Evolutionary conservation across 2,329 filamentous ascomycete species (phyloP).

Genomic region (Fusarium irregulare): DNA sequence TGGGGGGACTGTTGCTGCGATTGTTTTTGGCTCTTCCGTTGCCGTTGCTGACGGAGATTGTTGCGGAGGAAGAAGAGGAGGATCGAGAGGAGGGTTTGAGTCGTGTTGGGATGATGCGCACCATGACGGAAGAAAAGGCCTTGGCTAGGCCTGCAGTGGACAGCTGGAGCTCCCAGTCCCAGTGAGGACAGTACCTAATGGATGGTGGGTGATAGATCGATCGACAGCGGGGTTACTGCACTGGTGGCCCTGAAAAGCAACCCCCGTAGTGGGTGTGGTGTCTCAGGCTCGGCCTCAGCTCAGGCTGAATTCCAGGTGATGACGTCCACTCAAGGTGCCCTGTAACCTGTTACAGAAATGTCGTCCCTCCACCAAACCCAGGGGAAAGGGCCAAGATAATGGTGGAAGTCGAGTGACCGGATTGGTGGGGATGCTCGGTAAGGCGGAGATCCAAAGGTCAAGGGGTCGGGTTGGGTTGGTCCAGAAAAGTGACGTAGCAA

Average conservation of each 20-base stretch:
- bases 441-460: slow-evolving; percentile 13
- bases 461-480: not conserved
- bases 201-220: slow-evolving; percentile 24
- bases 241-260: slow-evolving; percentile 6
- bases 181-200: not conserved
- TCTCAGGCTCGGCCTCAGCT: slow-evolving; percentile 26
- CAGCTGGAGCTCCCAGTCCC: slow-evolving; percentile 24
- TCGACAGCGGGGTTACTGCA: slow-evolving; percentile 33
- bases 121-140: slow-evolving; percentile 56
- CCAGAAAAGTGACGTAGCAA: slow-evolving; percentile 35
- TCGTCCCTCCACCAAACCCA: slow-evolving; percentile 1
- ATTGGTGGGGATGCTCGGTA: slow-evolving; percentile 28
- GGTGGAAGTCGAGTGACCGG: not conserved
- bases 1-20: slow-evolving; percentile 63
- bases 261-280: slow-evolving; percentile 10
- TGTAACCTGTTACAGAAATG: slow-evolving; percentile 18
- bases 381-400: slow-evolving; percentile 10
- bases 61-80: slow-evolving; percentile 52
- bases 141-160: slow-evolving; percentile 16
- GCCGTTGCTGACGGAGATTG: slow-evolving; percentile 38
- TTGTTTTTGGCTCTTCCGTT: slow-evolving; percentile 51
- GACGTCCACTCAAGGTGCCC: slow-evolving; percentile 24
- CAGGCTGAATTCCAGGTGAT: slow-evolving; percentile 28
- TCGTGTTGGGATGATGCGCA: slow-evolving; percentile 67
- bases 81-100: slow-evolving; percentile 58